Conservation (phyloP, 2,329 filamentous ascomycete species). For the Sporothrix variecibatus region DNA sequence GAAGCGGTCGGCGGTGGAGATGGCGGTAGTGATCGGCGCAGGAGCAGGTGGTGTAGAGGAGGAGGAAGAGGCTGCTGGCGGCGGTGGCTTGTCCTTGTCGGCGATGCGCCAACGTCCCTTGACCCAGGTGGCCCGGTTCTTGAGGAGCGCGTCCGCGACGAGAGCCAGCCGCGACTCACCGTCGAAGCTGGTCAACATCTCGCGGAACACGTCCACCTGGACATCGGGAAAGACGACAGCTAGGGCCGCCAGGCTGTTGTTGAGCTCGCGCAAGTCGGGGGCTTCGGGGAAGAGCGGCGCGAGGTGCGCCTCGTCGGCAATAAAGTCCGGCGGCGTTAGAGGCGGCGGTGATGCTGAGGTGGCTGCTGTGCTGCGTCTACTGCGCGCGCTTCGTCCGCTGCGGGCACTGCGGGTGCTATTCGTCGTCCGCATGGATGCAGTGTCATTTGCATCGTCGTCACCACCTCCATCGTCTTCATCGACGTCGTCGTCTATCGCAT, state of each 20-base stretch:
- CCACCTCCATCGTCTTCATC: neutral
- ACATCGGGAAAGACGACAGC: conserved; percentile 76
- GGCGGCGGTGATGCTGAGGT: neutral
- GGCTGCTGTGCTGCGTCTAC: conserved; percentile 6
- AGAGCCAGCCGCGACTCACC: conserved; percentile 75
- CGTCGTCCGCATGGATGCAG: conserved; percentile 13
- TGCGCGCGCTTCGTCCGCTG: neutral
- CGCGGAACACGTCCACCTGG: conserved; percentile 79
- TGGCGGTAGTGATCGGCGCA: conserved; percentile 27
- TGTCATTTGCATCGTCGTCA: conserved; percentile 7
- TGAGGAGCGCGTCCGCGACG: conserved; percentile 74
- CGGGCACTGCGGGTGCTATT: neutral
- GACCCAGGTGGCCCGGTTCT: conserved; percentile 69
- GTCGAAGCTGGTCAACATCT: conserved; percentile 75
- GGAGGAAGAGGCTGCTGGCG: conserved; percentile 50
- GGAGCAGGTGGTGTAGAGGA: neutral
- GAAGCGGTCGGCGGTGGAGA: conserved; percentile 67
- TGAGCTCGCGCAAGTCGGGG: conserved; percentile 68
- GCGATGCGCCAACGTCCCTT: conserved; percentile 64
- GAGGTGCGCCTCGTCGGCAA: conserved; percentile 59
- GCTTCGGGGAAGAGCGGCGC: conserved; percentile 51
- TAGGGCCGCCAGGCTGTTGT: conserved; percentile 67
- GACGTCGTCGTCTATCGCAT: conserved; percentile 2
- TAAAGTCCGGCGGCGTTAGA: conserved; percentile 45
- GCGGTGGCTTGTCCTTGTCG: conserved; percentile 48